Conservation (phyloP, 805 yeast genomes). For the Wickerhamomyces subpelliculosus region DNA sequence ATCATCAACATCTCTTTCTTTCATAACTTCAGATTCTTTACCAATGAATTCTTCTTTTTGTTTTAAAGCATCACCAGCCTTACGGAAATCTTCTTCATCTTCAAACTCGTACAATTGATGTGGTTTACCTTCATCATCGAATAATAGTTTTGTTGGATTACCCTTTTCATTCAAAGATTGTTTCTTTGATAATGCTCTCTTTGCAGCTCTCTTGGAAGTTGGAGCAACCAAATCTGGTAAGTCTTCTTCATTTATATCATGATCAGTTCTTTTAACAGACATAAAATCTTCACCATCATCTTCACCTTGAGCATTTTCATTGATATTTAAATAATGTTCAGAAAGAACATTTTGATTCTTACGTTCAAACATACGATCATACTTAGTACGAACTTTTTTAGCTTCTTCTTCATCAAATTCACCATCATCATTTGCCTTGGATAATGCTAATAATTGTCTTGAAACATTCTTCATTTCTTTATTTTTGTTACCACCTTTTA, state of each 20-base stretch:
- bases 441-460: conserved; percentile 54
- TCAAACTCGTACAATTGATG: conserved; percentile 90
- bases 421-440: conserved; percentile 59
- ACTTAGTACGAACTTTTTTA: conserved; percentile 67
- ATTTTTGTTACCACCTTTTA: conserved; percentile 43
- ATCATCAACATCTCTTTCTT: conserved; percentile 66
- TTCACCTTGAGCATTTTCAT: conserved; percentile 31
- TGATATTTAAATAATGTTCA: conserved; percentile 77
- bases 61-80: conserved; percentile 55
- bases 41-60: conserved; percentile 64
- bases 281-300: conserved; percentile 62
- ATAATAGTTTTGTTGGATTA: conserved; percentile 69
- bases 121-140: conserved; percentile 92
- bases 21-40: conserved; percentile 66
- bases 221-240: conserved; percentile 56
- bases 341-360: conserved; percentile 87
- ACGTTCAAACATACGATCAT: conserved; percentile 94
- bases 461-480: conserved; percentile 80
- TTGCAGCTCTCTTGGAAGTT: conserved; percentile 76
- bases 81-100: conserved; percentile 79
- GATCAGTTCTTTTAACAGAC: conserved; percentile 72
- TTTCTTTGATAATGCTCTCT: conserved; percentile 84
- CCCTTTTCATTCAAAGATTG: conserved; percentile 54
- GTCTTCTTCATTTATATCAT: conserved; percentile 57
- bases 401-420: conserved; percentile 33